Evolutionary conservation across 2,329 filamentous ascomycete species (phyloP).

Genomic region (Scedosporium boydii): DNA sequence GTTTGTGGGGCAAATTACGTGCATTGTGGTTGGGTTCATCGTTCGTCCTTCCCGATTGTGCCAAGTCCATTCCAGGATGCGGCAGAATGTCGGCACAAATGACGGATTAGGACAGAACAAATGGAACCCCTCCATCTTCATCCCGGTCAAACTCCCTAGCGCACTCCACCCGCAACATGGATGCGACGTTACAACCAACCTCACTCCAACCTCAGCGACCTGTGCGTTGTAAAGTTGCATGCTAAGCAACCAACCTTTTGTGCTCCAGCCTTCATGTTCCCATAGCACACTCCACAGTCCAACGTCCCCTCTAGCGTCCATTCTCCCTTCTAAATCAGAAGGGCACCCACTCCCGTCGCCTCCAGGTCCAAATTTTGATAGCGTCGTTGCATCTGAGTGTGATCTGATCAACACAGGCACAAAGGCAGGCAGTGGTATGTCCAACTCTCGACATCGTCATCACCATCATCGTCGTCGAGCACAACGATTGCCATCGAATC

Average conservation of each 20-base stretch:
- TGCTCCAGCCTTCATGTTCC: not conserved
- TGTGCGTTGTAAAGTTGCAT: not conserved
- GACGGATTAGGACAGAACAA: not conserved
- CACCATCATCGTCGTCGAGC: too few species aligned
- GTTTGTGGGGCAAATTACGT: not conserved
- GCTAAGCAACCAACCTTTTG: not conserved
- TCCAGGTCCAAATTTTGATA: not conserved
- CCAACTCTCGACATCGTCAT: not conserved
- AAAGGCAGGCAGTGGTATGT: not conserved
- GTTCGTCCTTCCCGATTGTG: too few species aligned
- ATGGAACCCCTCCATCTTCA: not conserved
- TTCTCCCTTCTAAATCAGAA: not conserved
- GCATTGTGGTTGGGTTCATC: not conserved
- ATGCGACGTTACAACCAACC: conserved; percentile 2
- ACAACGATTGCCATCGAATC: not conserved
- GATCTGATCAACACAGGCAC: not conserved
- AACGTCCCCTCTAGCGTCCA: not conserved
- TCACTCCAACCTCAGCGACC: too few species aligned
- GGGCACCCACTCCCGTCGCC: not conserved
- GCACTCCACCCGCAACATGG: too few species aligned
- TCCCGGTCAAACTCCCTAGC: too few species aligned
- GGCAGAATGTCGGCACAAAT: not conserved
- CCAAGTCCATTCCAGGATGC: not conserved
- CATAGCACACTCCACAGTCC: not conserved
- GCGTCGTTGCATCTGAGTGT: not conserved